Conservation (phyloP, 257 asterid species). For the Solanum corneliomulleri region DNA sequence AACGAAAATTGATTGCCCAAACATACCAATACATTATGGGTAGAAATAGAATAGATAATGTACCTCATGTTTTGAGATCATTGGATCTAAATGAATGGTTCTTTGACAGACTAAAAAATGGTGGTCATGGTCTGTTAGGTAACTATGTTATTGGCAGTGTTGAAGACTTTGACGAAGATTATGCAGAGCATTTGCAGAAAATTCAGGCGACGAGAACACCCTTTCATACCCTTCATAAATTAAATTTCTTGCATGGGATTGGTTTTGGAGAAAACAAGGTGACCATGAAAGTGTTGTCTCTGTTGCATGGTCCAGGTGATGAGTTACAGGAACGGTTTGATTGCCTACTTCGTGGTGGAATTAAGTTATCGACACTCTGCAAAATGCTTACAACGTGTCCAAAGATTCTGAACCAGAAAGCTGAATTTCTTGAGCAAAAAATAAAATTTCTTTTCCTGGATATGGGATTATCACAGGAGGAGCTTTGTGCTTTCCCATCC, state of each 20-base stretch:
- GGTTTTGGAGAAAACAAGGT: slow-evolving; percentile 57
- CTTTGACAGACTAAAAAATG: slow-evolving; percentile 34
- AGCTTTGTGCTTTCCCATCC: slow-evolving; percentile 47
- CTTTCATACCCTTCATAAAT: slow-evolving; percentile 11
- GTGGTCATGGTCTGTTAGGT: slow-evolving; percentile 26
- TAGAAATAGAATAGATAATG: slow-evolving; percentile 45
- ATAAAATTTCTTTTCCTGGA: slow-evolving; percentile 36
- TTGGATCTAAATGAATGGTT: slow-evolving; percentile 58
- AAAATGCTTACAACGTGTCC: slow-evolving; percentile 19
- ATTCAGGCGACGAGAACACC: slow-evolving; percentile 23
- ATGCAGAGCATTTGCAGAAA: slow-evolving; percentile 15
- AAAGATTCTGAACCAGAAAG: slow-evolving; percentile 45
- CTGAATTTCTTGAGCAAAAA: slow-evolving; percentile 23
- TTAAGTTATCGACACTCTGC: slow-evolving; percentile 42
- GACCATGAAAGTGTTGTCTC: slow-evolving; percentile 27
- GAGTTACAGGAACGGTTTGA: slow-evolving; percentile 43
- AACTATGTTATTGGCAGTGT: slow-evolving; percentile 16
- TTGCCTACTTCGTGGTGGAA: slow-evolving; percentile 36
- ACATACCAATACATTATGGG: slow-evolving; percentile 54
- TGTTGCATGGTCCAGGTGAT: slow-evolving; percentile 20
- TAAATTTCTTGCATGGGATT: slow-evolving; percentile 40
- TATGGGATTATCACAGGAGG: slow-evolving; percentile 31
- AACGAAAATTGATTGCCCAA: slow-evolving; percentile 21
- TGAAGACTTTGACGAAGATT: slow-evolving; percentile 29
- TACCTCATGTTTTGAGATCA: slow-evolving; percentile 41